Conservation (phyloP, 352 stramenopile species). For the Globisporangium paddicum region DNA sequence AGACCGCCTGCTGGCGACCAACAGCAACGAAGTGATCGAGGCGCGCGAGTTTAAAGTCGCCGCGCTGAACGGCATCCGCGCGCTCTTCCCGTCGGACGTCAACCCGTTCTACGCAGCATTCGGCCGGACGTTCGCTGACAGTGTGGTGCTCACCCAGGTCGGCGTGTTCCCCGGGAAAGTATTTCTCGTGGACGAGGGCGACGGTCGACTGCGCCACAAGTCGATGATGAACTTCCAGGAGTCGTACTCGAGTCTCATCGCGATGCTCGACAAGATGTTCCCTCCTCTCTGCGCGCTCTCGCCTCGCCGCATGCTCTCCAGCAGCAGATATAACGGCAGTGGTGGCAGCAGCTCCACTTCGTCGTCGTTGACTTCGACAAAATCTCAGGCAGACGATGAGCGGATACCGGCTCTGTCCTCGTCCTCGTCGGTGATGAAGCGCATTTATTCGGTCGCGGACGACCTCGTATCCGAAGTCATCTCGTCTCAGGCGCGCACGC, state of each 20-base stretch:
- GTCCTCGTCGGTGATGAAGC: conserved; percentile 9
- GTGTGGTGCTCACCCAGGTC: conserved; percentile 51
- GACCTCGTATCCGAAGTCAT: conserved; percentile 50
- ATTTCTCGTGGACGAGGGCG: conserved; percentile 54
- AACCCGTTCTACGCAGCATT: conserved; percentile 86
- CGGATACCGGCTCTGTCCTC: conserved; percentile 5
- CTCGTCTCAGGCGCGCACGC: conserved; percentile 38
- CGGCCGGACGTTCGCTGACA: conserved; percentile 54
- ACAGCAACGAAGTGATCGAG: conserved; percentile 38
- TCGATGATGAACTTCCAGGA: conserved; percentile 61
- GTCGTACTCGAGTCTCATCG: conserved; percentile 59
- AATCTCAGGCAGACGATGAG: neutral
- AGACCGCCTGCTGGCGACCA: conserved; percentile 43
- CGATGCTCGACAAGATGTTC: conserved; percentile 72
- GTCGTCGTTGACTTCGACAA: neutral
- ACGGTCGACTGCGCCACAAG: conserved; percentile 51
- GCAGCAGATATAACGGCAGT: neutral
- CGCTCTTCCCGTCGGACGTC: conserved; percentile 66
- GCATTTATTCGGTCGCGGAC: conserved; percentile 18
- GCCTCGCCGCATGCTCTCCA: conserved; percentile 2
- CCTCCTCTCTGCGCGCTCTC: conserved; percentile 50
- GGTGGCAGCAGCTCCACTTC: neutral
- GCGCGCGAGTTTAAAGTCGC: conserved; percentile 63
- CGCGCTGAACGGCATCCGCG: conserved; percentile 54
- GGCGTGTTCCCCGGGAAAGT: conserved; percentile 79